Percentiles rank a stretch among this genome's conserved stretches.
Conservation (phyloP, 257 asterid genomes). For the Paulownia fortunei region DNA sequence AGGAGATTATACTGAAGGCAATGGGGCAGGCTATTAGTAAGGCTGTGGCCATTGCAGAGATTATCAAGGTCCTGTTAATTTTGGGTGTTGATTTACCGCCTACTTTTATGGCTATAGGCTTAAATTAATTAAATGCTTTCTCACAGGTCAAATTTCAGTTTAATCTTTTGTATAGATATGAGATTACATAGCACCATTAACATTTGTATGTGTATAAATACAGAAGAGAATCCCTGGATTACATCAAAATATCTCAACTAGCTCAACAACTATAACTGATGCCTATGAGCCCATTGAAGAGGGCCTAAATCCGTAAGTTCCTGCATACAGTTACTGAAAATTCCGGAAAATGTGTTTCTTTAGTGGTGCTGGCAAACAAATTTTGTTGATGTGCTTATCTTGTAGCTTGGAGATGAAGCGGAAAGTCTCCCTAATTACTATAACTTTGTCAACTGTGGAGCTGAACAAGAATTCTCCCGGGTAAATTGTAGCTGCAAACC, state of each 20-base stretch:
- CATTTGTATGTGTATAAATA: not conserved
- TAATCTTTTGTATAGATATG: not conserved
- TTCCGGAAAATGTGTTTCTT: not conserved
- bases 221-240: constrained; percentile 58
- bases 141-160: not conserved
- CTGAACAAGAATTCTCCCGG: constrained; percentile 60
- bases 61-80: constrained; percentile 52
- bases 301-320: constrained; percentile 59
- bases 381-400: constrained; percentile 17
- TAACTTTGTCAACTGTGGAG: constrained; percentile 55
- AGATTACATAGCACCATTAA: not conserved
- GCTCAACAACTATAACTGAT: constrained; percentile 65
- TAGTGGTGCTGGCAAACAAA: not conserved
- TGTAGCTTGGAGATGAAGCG: constrained; percentile 72
- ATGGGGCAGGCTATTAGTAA: constrained; percentile 73
- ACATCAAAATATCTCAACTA: constrained; percentile 56
- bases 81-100: not conserved
- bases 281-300: constrained; percentile 68
- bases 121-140: not conserved
- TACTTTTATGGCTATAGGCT: not conserved
- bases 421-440: constrained; percentile 58
- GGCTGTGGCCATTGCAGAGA: constrained; percentile 63
- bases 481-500: constrained; percentile 35
- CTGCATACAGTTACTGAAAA: not conserved
- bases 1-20: constrained; percentile 59